These are phyloP conservation scores for Boechera divaricarpa DNA, from an alignment of 345 rosid genomes.

Conservation along the genomic window DNA sequence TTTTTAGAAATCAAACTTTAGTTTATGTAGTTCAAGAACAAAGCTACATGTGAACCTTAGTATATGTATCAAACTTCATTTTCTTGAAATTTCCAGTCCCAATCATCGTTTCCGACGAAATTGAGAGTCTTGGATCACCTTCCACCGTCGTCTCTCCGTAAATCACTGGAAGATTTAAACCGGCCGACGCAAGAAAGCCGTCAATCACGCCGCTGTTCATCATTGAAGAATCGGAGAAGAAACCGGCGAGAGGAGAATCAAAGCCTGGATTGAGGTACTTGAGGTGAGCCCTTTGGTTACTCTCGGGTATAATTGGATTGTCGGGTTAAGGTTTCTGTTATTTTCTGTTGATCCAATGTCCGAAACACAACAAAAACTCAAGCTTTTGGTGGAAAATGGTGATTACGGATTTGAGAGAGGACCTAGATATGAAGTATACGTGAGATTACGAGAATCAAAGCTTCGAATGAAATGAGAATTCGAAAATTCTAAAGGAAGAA, in stretches of 20 bases:
- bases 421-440: slow-evolving; percentile 74
- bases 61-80: slow-evolving; percentile 56
- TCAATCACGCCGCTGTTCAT: slow-evolving; percentile 20
- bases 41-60: slow-evolving; percentile 29
- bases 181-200: too few species aligned
- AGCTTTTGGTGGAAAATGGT: slow-evolving; percentile 12
- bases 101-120: too few species aligned
- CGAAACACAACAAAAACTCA: slow-evolving; percentile 8
- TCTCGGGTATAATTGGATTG: too few species aligned
- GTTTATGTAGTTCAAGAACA: slow-evolving; percentile 46
- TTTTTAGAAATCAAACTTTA: slow-evolving; percentile 33
- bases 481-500: slow-evolving; percentile 46
- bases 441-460: slow-evolving; percentile 69
- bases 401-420: slow-evolving; percentile 69
- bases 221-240: slow-evolving; percentile 55
- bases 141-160: too few species aligned
- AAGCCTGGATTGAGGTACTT: slow-evolving; percentile 50
- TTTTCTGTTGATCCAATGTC: slow-evolving; percentile 56
- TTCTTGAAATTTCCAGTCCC: slow-evolving; percentile 33
- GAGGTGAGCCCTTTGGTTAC: slow-evolving; percentile 51
- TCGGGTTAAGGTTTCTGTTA: slow-evolving; percentile 12
- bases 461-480: slow-evolving; percentile 54
- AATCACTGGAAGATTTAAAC: too few species aligned
- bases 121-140: too few species aligned
- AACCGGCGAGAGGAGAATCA: slow-evolving; percentile 44